These are phyloP conservation scores for Metschnikowia gruessii DNA, from an alignment of 805 yeast species.

Conservation along the genomic window DNA sequence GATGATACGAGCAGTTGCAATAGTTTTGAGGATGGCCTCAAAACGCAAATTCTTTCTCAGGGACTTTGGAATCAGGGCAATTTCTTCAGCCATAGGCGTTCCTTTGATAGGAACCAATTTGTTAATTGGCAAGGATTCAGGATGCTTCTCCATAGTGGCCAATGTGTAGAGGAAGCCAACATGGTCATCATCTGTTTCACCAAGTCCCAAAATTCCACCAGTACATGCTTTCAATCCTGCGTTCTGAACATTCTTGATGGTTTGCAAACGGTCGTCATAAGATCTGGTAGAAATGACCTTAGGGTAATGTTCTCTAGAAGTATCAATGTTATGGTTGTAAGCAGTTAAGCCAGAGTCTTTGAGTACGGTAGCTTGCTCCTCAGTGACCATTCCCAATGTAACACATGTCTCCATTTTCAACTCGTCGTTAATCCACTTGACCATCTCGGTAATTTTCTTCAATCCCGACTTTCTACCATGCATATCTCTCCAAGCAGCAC, in stretches of 20 bases:
- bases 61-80: conserved; percentile 33
- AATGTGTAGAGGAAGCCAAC: conserved; percentile 60
- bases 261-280: conserved; percentile 67
- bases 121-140: conserved; percentile 80
- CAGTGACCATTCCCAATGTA: conserved; percentile 72
- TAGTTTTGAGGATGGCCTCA: conserved; percentile 62
- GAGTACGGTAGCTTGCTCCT: conserved; percentile 57
- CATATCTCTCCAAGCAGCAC: conserved; percentile 90
- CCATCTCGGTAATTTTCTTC: conserved; percentile 62
- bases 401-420: conserved; percentile 77
- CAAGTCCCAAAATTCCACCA: conserved; percentile 78
- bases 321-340: conserved; percentile 77
- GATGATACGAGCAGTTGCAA: conserved; percentile 70
- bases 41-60: conserved; percentile 46
- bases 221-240: conserved; percentile 71
- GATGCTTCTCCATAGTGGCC: conserved; percentile 67
- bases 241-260: conserved; percentile 59
- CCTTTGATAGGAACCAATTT: conserved; percentile 76
- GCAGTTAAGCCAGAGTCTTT: conserved; percentile 76
- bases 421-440: conserved; percentile 52
- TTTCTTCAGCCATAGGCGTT: conserved; percentile 66
- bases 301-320: conserved; percentile 74
- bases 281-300: conserved; percentile 67
- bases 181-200: conserved; percentile 71
- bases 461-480: conserved; percentile 68